Base-by-base conservation (phyloP, 352 stramenopile genomes). In the Pythium guiyangense region DNA sequence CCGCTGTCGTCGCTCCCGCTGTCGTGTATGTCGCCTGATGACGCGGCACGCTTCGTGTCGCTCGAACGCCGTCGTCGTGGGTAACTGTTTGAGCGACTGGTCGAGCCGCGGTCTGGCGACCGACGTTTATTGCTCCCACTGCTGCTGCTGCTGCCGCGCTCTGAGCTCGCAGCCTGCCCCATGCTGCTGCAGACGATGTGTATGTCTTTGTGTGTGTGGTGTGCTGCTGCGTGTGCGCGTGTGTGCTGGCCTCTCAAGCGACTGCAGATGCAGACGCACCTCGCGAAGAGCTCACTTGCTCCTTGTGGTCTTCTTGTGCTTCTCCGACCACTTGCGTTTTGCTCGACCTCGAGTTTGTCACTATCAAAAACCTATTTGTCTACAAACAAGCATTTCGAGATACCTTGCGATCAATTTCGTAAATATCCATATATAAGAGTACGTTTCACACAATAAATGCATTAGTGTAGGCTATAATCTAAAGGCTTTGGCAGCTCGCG, bases 141-240 rank as follows among this genome's bases (percentile, higher is more conserved):
- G 11, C 1, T 3, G 1, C 39, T 50, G 40, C 20, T 50, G 3
- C 69, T 74, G 4, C 64, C 59, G 26, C 62, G 64, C 39, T 60
- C 34, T 1, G 60, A 67, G 52, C 62, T 76, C 0, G 66, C 54
- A 46, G 59, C 62, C 51, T 77, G 71, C 22, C 71, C 71, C 71
- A 80, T 80, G 34, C 8, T 31, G 37, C 18, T 3, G 17, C 18
- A 8, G 10, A n/a, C n/a, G n/a, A n/a, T n/a, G n/a, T n/a, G n/a
- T n/a, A n/a, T n/a, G n/a, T n/a, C n/a, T n/a, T n/a, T 14, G 35
- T n/a, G 6, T 54, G 29, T 18, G n/a, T 37, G 31, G 1, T 2
- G 6, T 37, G 31, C 31, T 37, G 31, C 31, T 14, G 31, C 31
- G 31, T 10, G 31, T 6, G 10, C 6, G 31, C 2, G 6, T 11